Base-by-base conservation (phyloP, 345 rosid genomes). In the Draba incana region DNA sequence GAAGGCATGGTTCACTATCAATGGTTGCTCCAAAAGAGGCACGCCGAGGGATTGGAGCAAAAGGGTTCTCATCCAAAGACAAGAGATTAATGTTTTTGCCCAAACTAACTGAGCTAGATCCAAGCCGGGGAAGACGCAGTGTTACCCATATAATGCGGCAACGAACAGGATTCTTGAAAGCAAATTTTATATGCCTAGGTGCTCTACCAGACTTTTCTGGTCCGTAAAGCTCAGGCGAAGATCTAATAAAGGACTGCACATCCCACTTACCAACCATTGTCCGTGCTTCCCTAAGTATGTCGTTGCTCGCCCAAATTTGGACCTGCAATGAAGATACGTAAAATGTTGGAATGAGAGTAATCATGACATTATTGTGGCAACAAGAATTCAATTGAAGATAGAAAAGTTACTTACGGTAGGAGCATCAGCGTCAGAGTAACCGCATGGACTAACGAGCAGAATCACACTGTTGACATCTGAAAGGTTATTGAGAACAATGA, bases 221-320 rank as follows among this genome's bases (percentile, higher is more conserved):
- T 60, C 96, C 99, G 72, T 67, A 82, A 23, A 83, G 62, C 71
- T 91, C 97, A 30, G 92, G 68, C 39, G 96, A 88, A 64, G 92
- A 85, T 41, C 75, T 72, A 58, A 77, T 69, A 45, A 84, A 76
- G 80, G 97, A 83, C 62, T 88, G 88, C 41, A 93, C 83, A 79
- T 93, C 96, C 97, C 98, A 93, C 71, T 93, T 88, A 61, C 98
- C 99, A 81, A 94, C 50, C 72, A 81, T 71, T 15, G 96, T 79
- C 77, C 96, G 85, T 69, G 83, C 96, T 84, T 90, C 95, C 82
- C 75, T 85, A 59, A 88, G 78, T 69, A 91, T 86, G 66, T 84
- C 84, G 75, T 84, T 88, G 81, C 99, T 84, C 10, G 88, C 96
- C 99, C 99, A 94, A 63, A 94, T 85, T 85, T 91, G 97, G 63